Evolutionary conservation across 139 green algal genomes (phyloP).

Genomic region (Chlorella sp.): DNA sequence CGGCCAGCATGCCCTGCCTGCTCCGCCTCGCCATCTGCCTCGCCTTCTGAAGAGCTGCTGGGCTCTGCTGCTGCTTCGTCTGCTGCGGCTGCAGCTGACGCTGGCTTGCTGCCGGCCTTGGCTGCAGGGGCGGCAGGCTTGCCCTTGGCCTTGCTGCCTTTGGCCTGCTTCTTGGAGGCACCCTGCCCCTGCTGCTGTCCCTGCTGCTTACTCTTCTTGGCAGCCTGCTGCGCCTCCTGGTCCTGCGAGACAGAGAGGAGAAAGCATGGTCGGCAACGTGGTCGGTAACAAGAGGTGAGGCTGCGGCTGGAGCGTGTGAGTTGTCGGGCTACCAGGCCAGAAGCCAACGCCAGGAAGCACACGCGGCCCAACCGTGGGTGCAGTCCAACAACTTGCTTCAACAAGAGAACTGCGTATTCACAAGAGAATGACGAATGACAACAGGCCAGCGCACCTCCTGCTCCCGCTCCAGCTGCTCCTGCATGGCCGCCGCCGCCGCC

Average conservation of each 20-base stretch:
- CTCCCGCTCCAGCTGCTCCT: conserved; percentile 27
- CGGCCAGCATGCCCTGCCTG: not conserved
- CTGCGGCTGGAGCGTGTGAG: no score
- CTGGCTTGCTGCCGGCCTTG: not conserved
- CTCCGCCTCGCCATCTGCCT: not conserved
- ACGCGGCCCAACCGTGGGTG: no score
- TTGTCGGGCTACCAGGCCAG: no score
- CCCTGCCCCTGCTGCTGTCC: not conserved
- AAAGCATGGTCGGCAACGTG: not conserved
- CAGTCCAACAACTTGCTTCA: no score
- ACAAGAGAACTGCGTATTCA: no score
- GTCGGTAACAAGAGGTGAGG: no score
- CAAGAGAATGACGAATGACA: no score
- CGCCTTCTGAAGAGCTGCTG: not conserved
- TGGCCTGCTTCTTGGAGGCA: conserved; percentile 11
- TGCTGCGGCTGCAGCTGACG: not conserved
- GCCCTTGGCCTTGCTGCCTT: conserved; percentile 27
- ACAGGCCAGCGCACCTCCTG: not conserved
- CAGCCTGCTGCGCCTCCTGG: not conserved
- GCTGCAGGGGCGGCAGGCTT: conserved; percentile 1
- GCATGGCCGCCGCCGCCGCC: conserved; percentile 5
- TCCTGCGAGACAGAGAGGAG: not conserved
- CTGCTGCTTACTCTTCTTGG: conserved; percentile 3
- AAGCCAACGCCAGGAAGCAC: no score
- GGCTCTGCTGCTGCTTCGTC: not conserved